Conservation (phyloP, 2,329 filamentous ascomycete species). For the Talaromyces atroroseus region DNA sequence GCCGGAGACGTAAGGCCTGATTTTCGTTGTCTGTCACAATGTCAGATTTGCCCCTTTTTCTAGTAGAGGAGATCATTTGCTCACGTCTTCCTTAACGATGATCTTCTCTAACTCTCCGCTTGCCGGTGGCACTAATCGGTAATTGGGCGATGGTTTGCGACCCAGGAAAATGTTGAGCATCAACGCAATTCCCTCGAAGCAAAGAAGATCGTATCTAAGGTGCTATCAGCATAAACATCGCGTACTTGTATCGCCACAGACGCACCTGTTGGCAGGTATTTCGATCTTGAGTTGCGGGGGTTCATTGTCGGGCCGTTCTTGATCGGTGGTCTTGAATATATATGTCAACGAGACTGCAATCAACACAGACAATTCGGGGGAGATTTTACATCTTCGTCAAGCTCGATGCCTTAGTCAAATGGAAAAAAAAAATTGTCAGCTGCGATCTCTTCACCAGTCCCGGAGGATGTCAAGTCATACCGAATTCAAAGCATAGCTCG, state of each 20-base stretch:
- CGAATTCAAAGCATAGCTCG: slow-evolving; percentile 96
- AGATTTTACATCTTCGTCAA: slow-evolving; percentile 73
- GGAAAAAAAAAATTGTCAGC: slow-evolving; percentile 23
- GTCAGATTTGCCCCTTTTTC: background rate
- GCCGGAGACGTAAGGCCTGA: slow-evolving; percentile 83
- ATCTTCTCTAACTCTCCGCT: slow-evolving; percentile 72
- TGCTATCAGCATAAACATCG: slow-evolving; percentile 18
- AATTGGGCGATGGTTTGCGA: slow-evolving; percentile 70
- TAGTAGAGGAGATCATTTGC: slow-evolving; percentile 16
- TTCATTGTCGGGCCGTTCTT: slow-evolving; percentile 72
- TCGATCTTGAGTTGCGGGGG: slow-evolving; percentile 95
- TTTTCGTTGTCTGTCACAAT: slow-evolving; percentile 56
- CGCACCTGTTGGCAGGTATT: slow-evolving; percentile 88
- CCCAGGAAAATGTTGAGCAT: slow-evolving; percentile 94
- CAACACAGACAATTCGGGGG: background rate
- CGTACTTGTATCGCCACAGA: slow-evolving; percentile 2
- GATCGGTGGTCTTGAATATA: slow-evolving; percentile 57
- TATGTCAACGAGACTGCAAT: slow-evolving; percentile 12
- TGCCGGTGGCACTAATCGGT: slow-evolving; percentile 65
- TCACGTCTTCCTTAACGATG: slow-evolving; percentile 64
- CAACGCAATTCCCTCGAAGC: slow-evolving; percentile 91
- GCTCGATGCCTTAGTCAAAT: slow-evolving; percentile 62
- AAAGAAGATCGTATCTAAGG: slow-evolving; percentile 75
- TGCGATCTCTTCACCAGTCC: slow-evolving; percentile 17
- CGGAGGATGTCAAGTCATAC: slow-evolving; percentile 38